A percentile compares a stretch with the other conserved stretches of the same genome.
phyloP scores from a whole-genome alignment of 108 stramenopile genomes.

The Cylindrotheca fusiformis region DNA sequence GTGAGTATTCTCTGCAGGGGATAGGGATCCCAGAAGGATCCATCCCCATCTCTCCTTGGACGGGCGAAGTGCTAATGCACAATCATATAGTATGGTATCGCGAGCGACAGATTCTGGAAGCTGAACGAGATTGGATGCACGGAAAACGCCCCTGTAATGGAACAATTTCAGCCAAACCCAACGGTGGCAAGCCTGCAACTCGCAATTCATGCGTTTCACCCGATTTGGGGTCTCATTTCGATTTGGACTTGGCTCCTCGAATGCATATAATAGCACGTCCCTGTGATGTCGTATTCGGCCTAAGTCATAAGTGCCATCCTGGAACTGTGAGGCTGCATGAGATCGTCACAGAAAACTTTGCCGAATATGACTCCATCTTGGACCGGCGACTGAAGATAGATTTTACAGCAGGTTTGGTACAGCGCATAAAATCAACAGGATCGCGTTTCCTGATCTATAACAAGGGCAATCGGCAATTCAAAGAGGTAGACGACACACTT shows the following conservation, averaged over 20 bases:
- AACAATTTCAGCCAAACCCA: too few relatives aligned
- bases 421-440: neutral
- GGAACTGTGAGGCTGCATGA: conserved; percentile 5
- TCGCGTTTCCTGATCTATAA: conserved; percentile 10
- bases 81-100: neutral
- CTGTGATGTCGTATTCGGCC: neutral
- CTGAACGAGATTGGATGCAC: too few relatives aligned
- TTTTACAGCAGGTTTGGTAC: neutral
- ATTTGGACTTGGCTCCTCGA: neutral
- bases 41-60: neutral
- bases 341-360: neutral
- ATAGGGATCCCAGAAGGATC: conserved; percentile 1
- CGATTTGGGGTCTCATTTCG: neutral
- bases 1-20: neutral
- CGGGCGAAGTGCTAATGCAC: neutral
- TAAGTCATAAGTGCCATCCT: conserved; percentile 7
- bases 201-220: neutral
- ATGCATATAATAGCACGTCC: neutral
- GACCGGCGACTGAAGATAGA: conserved; percentile 5
- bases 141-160: too few relatives aligned
- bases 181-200: too few relatives aligned
- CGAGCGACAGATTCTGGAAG: too few relatives aligned
- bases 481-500: neutral
- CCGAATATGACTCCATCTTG: neutral
- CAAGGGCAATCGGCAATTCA: conserved; percentile 1